These are phyloP conservation scores for Wickerhamomyces rabaulensis DNA, from an alignment of 805 yeast genomes.

Conservation along the genomic window DNA sequence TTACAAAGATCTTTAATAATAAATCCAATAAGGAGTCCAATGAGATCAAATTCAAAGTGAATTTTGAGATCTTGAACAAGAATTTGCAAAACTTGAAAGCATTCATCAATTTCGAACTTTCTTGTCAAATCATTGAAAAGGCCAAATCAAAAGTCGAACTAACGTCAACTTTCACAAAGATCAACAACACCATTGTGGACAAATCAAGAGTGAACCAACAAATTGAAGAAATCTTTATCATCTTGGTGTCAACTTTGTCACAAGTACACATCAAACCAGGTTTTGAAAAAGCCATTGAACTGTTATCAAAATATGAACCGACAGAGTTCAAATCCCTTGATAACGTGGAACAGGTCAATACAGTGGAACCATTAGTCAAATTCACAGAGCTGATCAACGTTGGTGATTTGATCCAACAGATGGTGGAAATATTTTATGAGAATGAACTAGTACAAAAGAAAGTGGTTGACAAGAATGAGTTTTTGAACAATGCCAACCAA, in stretches of 20 bases:
- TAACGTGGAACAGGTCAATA: slow-evolving; percentile 24
- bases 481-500: slow-evolving; percentile 70
- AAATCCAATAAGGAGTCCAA: slow-evolving; percentile 29
- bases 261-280: slow-evolving; percentile 78
- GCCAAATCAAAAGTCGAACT: slow-evolving; percentile 63
- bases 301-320: slow-evolving; percentile 71
- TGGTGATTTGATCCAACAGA: slow-evolving; percentile 89
- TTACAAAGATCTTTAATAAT: slow-evolving; percentile 51
- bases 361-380: slow-evolving; percentile 78
- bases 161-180: slow-evolving; percentile 40
- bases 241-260: slow-evolving; percentile 57
- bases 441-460: slow-evolving; percentile 61
- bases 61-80: slow-evolving; percentile 67
- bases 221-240: slow-evolving; percentile 62
- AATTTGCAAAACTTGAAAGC: slow-evolving; percentile 73
- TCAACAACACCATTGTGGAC: slow-evolving; percentile 27
- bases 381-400: slow-evolving; percentile 89
- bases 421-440: slow-evolving; percentile 85
- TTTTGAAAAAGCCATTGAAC: slow-evolving; percentile 70
- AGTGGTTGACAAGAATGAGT: slow-evolving; percentile 70
- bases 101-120: slow-evolving; percentile 75
- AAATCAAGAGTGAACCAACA: slow-evolving; percentile 27
- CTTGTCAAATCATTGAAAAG: slow-evolving; percentile 61
- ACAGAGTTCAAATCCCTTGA: slow-evolving; percentile 29
- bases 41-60: slow-evolving; percentile 63